Base-by-base conservation (phyloP, 192 early-diverging fungal genomes). In the Coemansia umbellata region DNA sequence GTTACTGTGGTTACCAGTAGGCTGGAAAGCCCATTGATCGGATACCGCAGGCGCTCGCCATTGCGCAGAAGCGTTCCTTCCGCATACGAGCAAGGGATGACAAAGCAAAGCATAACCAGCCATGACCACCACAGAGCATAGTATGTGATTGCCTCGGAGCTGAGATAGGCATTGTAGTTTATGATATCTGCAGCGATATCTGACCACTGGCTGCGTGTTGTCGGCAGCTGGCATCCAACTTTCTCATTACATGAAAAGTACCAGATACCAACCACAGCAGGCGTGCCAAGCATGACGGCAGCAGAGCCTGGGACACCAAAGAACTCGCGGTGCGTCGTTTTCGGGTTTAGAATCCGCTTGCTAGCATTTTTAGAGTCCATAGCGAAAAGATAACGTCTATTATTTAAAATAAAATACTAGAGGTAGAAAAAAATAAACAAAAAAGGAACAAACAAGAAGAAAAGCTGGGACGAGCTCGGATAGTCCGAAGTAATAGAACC, bases 281-380 rank as follows among this genome's bases (percentile, higher is more conserved):
- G 45, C 22, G 78, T 65, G 40, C 54, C 53, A 4, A 62, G 50
- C 33, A 86, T 69, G 60, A 89, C 82, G 18, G 67, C 65, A 18
- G 80, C 48, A 3, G 87, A 72, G 21, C 85, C 85, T 24, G 79
- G 65, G 1, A 81, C 81, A 10, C 86, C 87, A 15, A 90, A 66
- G 58, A 97, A 97, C 65, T 95, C 94, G 63, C 86, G 92, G 50
- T 80, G 74, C 8, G 80, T 81, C 8, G 91, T 82, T 56, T 73
- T 66, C 30, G 83, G 84, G 59, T 92, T 81, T 55, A 87, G 60
- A 40, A 37, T 8, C 40, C 36, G 26, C n/a, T 26, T 45, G 43
- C 43, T 45, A 26, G 10, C 14, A 26, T n/a, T n/a, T n/a, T n/a
- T n/a, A n/a, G n/a, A n/a, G n/a, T n/a, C n/a, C n/a, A n/a, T n/a